phyloP scores from a whole-genome alignment of 352 stramenopile species.

The Globisporangium nodosum region DNA sequence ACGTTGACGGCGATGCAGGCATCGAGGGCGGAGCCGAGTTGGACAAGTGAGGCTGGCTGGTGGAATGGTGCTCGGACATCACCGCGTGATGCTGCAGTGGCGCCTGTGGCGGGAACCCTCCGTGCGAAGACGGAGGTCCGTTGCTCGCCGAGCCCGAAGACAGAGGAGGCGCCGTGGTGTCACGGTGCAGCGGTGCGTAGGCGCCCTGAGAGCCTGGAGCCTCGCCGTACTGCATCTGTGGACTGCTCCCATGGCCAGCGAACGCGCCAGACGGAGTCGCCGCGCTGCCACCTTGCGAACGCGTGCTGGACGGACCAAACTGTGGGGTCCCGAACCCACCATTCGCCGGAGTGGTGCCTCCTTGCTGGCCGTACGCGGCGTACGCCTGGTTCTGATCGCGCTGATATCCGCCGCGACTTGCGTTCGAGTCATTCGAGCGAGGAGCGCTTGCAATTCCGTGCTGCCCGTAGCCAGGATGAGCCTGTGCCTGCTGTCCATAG shows the following conservation, averaged over 20 bases:
- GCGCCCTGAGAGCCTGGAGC: slow-evolving; percentile 7
- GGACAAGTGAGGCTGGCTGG: slow-evolving; percentile 10
- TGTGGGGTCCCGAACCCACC: slow-evolving; percentile 1
- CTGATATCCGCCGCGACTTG: slow-evolving; percentile 1
- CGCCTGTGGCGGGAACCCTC: background rate
- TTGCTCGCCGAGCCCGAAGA: slow-evolving; percentile 6
- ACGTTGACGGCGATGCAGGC: slow-evolving; percentile 15
- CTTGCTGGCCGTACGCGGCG: slow-evolving; percentile 6
- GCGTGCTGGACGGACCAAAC: slow-evolving; percentile 8
- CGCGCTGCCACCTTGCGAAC: slow-evolving; percentile 5
- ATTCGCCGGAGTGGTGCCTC: background rate
- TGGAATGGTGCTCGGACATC: background rate
- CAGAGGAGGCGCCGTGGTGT: slow-evolving; percentile 5
- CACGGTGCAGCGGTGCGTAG: slow-evolving; percentile 2
- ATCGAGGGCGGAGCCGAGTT: slow-evolving; percentile 16
- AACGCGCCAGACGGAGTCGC: slow-evolving; percentile 23
- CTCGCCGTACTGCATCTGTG: background rate
- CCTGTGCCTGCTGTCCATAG: background rate
- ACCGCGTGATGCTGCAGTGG: background rate
- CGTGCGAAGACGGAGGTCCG: slow-evolving; percentile 4
- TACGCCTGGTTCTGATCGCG: slow-evolving; percentile 1
- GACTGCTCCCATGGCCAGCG: slow-evolving; percentile 19
- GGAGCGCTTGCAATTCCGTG: slow-evolving; percentile 4
- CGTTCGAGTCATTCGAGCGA: slow-evolving; percentile 16
- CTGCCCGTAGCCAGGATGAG: slow-evolving; percentile 4